Conservation (phyloP, 768 basidiomycete species). For the Nidularia sp. region DNA sequence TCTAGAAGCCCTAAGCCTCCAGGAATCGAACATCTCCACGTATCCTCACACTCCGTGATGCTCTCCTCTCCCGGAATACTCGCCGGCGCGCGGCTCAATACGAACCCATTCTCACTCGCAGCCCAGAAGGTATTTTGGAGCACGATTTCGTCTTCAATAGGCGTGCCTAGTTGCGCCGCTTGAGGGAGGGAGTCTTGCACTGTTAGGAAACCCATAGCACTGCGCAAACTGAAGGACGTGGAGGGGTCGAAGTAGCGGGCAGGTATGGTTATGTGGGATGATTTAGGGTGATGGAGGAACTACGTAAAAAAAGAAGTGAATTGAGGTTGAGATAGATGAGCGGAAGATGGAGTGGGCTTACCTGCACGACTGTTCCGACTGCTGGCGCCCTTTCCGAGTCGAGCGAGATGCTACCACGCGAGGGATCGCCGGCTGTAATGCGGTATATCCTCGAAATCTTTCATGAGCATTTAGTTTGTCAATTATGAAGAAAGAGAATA, state of each 20-base stretch:
- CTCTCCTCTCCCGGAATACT: not conserved
- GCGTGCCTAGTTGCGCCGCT: no score
- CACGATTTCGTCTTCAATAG: constrained; percentile 6
- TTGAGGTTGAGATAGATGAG: constrained; percentile 1
- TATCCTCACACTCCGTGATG: not conserved
- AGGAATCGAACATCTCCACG: not conserved
- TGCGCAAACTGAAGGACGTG: not conserved
- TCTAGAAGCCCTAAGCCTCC: not conserved
- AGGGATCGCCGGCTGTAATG: constrained; percentile 71
- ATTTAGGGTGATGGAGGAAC: constrained; percentile 37
- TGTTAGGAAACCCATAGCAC: no score
- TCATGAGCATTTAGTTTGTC: not conserved
- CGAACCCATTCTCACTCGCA: constrained; percentile 32
- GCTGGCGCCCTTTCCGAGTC: constrained; percentile 47
- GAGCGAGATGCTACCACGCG: constrained; percentile 60
- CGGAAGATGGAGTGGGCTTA: constrained; percentile 10
- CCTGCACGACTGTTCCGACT: constrained; percentile 46
- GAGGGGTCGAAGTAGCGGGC: constrained; percentile 2
- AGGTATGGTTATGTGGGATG: constrained; percentile 12
- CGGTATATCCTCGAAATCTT: constrained; percentile 46
- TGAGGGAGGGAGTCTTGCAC: no score
- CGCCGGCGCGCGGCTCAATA: not conserved
- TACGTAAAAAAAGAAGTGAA: constrained; percentile 8
- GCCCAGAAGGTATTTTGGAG: constrained; percentile 34
- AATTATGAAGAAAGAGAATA: not conserved